Conservation (phyloP, 495 filamentous ascomycete genomes). For the Cercophora samala region DNA sequence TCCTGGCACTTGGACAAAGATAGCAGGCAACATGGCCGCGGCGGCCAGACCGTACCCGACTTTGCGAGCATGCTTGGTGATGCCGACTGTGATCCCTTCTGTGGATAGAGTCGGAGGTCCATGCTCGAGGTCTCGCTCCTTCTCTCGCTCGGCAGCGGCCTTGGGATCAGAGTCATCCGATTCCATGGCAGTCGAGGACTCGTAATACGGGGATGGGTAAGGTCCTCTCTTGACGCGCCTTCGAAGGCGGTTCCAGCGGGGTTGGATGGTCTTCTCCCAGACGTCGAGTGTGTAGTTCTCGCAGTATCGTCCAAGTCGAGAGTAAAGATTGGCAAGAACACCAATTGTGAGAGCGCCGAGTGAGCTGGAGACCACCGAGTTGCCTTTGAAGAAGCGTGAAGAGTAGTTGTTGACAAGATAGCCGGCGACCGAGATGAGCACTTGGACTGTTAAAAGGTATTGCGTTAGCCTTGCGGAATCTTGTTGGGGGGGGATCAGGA, state of each 20-base stretch:
- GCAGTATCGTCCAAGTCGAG: conserved; percentile 57
- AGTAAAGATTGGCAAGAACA: conserved; percentile 83
- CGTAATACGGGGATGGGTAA: conserved; percentile 18
- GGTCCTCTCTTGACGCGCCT: not conserved
- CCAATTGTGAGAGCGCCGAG: conserved; percentile 85
- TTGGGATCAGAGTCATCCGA: conserved; percentile 18
- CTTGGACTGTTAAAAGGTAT: conserved; percentile 49
- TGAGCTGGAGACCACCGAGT: conserved; percentile 79
- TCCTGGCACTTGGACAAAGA: conserved; percentile 91
- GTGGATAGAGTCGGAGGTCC: conserved; percentile 9
- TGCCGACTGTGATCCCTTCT: conserved; percentile 3
- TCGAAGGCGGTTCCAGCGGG: conserved; percentile 21
- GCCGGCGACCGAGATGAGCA: conserved; percentile 77
- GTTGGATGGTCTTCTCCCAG: conserved; percentile 32
- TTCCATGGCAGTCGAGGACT: conserved; percentile 8
- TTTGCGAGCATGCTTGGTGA: conserved; percentile 20
- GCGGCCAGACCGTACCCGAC: conserved; percentile 76
- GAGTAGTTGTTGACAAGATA: conserved; percentile 85
- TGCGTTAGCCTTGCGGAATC: not conserved
- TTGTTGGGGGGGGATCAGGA: not conserved
- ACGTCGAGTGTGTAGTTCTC: conserved; percentile 33
- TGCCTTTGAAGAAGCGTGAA: conserved; percentile 64
- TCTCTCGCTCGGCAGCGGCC: not conserved
- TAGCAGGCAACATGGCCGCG: conserved; percentile 83
- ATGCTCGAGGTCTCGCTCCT: conserved; percentile 23